Conservation (phyloP, 192 early-diverging fungal species). For the Backusella sp. region DNA sequence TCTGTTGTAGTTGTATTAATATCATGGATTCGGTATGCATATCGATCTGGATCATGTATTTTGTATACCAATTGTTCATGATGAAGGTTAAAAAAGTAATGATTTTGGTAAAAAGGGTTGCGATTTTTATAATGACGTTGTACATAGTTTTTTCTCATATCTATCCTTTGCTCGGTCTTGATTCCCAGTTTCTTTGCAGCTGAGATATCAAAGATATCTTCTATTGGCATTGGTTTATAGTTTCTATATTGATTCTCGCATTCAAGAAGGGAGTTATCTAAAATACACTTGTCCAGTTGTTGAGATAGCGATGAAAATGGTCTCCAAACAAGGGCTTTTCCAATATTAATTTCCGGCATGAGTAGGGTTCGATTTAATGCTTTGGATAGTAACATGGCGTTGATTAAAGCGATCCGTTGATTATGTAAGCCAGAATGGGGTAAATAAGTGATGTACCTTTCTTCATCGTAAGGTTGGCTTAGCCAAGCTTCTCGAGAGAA, state of each 20-base stretch:
- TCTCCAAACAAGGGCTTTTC: slow-evolving; percentile 19
- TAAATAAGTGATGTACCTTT: slow-evolving; percentile 40
- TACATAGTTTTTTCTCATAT: slow-evolving; percentile 37
- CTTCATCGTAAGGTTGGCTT: neutral
- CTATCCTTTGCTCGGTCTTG: slow-evolving; percentile 17
- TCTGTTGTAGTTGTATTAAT: neutral
- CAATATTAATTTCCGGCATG: slow-evolving; percentile 38
- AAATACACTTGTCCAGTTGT: neutral
- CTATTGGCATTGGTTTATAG: slow-evolving; percentile 23
- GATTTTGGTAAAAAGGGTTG: slow-evolving; percentile 11
- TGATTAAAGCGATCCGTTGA: slow-evolving; percentile 44
- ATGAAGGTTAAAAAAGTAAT: neutral
- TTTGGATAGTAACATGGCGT: slow-evolving; percentile 40
- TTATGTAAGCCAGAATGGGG: slow-evolving; percentile 51
- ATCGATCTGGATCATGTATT: slow-evolving; percentile 17
- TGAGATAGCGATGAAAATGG: slow-evolving; percentile 3
- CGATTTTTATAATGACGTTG: slow-evolving; percentile 13
- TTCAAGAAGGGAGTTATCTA: neutral
- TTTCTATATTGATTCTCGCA: neutral
- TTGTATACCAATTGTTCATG: neutral
- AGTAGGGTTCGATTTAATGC: slow-evolving; percentile 44
- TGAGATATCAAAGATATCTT: slow-evolving; percentile 19
- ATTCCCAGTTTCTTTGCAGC: slow-evolving; percentile 9
- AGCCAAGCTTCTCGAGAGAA: neutral
- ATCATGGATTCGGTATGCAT: slow-evolving; percentile 13